Base-by-base conservation (phyloP, 345 rosid species). In the Heritiera fomes region DNA sequence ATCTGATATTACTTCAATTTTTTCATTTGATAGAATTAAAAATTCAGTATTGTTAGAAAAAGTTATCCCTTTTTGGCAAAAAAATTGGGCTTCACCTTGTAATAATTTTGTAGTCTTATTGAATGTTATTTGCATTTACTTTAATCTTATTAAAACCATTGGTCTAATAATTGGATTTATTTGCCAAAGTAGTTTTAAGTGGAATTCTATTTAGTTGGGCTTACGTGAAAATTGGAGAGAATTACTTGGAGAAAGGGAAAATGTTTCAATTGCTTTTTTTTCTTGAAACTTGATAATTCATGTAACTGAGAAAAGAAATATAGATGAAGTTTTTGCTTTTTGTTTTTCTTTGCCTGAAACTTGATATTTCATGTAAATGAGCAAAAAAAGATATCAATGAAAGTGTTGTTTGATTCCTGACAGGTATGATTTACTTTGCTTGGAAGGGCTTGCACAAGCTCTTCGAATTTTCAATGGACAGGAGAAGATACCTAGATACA, bases 371-470 rank as follows among this genome's bases (percentile, higher is more conserved):
- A n/a, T n/a, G n/a, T n/a, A n/a, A n/a, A n/a, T n/a, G n/a, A n/a
- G n/a, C n/a, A n/a, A n/a, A 53, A 69, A 13, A 23, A 49, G 55
- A 60, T 50, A 12, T 40, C 1, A 34, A 65, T 60, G 66, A 80
- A 13, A 9, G 5, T 10, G 8, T 18, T 70, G 7, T 70, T 67
- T 69, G 32, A 13, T 49, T 67, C n/a, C 49, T 7, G 41, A 78
- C 87, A 96, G 99, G 84, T 92, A 92, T 13, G 99, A 96, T 88
- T 87, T 96, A 81, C 97, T 96, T 53, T 96, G 97, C 86, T 94
- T 92, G 9, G 98, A 94, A 87, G 99, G 99, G 65, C 86, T 96
- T 84, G 97, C 98, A n/a, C 95, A 85, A 89, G 91, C 99, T 78
- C 98, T 96, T 49, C 91, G 95, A 5, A 59, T 94, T 83, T 96